Conservation (phyloP, 345 rosid genomes). For the Populus deltoides region DNA sequence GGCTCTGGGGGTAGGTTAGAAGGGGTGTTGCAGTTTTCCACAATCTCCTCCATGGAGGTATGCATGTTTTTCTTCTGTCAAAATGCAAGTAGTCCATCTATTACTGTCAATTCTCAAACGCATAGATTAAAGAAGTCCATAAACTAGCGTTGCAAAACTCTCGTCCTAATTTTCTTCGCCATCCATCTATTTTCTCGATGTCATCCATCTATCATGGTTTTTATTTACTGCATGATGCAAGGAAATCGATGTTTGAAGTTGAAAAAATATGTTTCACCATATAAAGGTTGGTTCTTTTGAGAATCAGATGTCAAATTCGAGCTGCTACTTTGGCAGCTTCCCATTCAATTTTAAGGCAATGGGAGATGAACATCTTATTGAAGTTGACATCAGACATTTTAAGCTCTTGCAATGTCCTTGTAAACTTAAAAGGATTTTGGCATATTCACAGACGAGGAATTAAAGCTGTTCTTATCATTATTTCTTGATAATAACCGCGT, state of each 20-base stretch:
- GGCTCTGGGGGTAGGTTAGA: no score
- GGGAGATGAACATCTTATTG: neutral
- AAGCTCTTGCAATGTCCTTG: neutral
- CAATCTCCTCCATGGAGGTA: no score
- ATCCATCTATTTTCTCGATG: neutral
- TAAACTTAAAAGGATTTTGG: neutral
- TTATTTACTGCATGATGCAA: neutral
- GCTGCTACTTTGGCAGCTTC: neutral
- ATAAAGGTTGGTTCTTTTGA: neutral
- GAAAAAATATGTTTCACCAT: neutral
- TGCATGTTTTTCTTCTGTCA: neutral
- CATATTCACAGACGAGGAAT: neutral
- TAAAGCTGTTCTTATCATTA: neutral
- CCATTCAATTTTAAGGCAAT: neutral
- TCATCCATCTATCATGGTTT: neutral
- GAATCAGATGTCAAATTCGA: neutral
- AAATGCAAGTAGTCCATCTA: neutral
- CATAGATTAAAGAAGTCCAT: neutral
- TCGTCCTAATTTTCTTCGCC: neutral
- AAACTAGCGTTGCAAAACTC: neutral
- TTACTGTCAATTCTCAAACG: neutral
- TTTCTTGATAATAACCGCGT: neutral
- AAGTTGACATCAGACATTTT: neutral
- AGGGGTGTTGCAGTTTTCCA: no score
- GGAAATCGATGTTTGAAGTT: neutral